A percentile compares a stretch with the other conserved stretches of the same genome.
These are phyloP conservation scores for Gautieria morchelliformis DNA, from an alignment of 768 basidiomycete genomes.

Conservation along the genomic window DNA sequence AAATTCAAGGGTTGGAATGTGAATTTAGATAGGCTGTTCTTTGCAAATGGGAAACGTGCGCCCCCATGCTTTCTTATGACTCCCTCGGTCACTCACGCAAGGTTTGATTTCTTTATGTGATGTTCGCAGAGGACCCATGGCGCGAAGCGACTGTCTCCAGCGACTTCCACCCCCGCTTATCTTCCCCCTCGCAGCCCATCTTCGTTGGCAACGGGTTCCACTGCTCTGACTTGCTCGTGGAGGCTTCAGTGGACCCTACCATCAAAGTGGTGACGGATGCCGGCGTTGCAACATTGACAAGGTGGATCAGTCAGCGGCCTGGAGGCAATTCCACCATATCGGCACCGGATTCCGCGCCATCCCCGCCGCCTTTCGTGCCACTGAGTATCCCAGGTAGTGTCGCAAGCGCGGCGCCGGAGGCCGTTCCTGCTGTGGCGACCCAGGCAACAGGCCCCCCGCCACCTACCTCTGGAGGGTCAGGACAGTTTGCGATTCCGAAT, in stretches of 20 bases:
- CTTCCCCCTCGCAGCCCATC: slow-evolving; percentile 47
- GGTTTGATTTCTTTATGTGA: background rate
- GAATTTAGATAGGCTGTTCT: slow-evolving; percentile 48
- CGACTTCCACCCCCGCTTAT: slow-evolving; percentile 32
- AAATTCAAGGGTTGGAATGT: slow-evolving; percentile 58
- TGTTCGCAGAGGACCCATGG: slow-evolving; percentile 59
- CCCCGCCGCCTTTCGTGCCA: background rate
- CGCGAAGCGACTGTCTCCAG: slow-evolving; percentile 60
- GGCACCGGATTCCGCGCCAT: background rate
- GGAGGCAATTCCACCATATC: background rate
- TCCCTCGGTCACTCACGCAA: background rate
- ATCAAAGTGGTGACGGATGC: slow-evolving; percentile 44
- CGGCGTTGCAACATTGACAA: slow-evolving; percentile 41
- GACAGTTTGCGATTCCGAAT: background rate
- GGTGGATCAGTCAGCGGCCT: slow-evolving; percentile 42
- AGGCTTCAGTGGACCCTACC: slow-evolving; percentile 38
- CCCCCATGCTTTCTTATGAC: slow-evolving; percentile 6
- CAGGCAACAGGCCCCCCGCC: background rate
- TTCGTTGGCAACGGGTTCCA: slow-evolving; percentile 57
- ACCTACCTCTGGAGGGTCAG: background rate
- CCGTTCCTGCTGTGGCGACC: slow-evolving; percentile 3
- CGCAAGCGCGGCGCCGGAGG: background rate
- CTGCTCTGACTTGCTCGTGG: slow-evolving; percentile 44
- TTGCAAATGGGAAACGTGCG: slow-evolving; percentile 60
- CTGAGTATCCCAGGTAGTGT: background rate